Conservation (phyloP, 768 basidiomycete species). For the Panellus pusillus region DNA sequence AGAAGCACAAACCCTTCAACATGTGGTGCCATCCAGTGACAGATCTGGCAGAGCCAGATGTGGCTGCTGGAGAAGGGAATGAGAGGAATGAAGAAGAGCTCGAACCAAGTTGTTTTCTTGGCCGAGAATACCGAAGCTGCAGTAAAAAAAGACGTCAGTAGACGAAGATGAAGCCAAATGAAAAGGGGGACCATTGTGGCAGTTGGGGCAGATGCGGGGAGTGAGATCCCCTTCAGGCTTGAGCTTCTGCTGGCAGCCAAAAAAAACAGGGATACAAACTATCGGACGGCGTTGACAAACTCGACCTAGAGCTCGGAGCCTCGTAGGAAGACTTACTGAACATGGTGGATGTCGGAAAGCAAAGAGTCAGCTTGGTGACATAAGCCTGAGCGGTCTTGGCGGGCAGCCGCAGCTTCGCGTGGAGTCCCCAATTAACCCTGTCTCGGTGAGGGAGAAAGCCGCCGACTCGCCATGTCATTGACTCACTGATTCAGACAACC, state of each 20-base stretch:
- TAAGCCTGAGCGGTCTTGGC: too few relatives aligned
- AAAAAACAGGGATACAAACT: slow-evolving; percentile 56
- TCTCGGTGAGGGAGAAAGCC: too few relatives aligned
- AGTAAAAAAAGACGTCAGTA: slow-evolving; percentile 4
- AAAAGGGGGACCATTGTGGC: slow-evolving; percentile 62
- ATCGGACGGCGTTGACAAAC: background rate
- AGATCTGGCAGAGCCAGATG: slow-evolving; percentile 73
- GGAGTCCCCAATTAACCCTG: too few relatives aligned
- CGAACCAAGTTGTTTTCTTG: slow-evolving; percentile 72
- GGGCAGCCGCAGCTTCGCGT: too few relatives aligned
- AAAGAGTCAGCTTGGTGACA: background rate
- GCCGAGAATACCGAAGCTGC: slow-evolving; percentile 61
- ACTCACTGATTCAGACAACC: too few relatives aligned
- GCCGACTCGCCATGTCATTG: too few relatives aligned
- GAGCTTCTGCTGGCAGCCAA: slow-evolving; percentile 64
- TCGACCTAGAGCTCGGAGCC: background rate
- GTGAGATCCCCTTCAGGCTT: slow-evolving; percentile 54
- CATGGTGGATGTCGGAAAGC: slow-evolving; percentile 20
- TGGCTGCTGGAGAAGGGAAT: slow-evolving; percentile 61
- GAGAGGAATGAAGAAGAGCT: slow-evolving; percentile 72
- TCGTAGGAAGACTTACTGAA: slow-evolving; percentile 23
- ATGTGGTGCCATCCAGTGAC: slow-evolving; percentile 59
- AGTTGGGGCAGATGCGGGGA: slow-evolving; percentile 65
- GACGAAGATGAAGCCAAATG: background rate
- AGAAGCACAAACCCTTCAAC: slow-evolving; percentile 46